Evolutionary conservation across 192 early-diverging fungal species (phyloP).

Genomic region (Coemansia aciculifera): DNA sequence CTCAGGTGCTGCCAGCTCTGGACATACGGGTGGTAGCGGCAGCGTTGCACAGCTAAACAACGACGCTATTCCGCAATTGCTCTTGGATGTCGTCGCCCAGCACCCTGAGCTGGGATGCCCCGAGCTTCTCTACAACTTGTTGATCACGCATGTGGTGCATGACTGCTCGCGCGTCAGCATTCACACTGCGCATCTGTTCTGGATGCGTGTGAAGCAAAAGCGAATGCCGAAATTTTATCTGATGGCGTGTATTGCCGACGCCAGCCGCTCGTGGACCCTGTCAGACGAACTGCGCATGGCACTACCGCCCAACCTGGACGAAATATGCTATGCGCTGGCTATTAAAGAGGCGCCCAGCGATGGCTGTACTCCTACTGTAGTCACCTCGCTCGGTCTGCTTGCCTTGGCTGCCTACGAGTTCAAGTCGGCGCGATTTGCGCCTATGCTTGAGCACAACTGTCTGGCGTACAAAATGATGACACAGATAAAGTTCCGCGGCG

Average conservation of each 20-base stretch:
- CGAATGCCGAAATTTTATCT: slow-evolving; percentile 46
- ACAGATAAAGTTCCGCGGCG: slow-evolving; percentile 46
- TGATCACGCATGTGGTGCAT: slow-evolving; percentile 52
- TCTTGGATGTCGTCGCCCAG: slow-evolving; percentile 36
- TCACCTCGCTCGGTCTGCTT: slow-evolving; percentile 37
- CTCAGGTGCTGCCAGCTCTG: slow-evolving; percentile 13
- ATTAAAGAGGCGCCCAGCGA: slow-evolving; percentile 26
- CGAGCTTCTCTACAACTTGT: slow-evolving; percentile 55
- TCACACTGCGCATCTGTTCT: slow-evolving; percentile 48
- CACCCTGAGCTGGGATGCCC: slow-evolving; percentile 51
- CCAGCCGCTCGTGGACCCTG: slow-evolving; percentile 53
- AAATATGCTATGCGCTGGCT: slow-evolving; percentile 48
- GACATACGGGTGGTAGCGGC: slow-evolving; percentile 6
- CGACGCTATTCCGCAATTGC: slow-evolving; percentile 43
- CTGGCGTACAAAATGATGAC: slow-evolving; percentile 49
- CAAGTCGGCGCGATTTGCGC: slow-evolving; percentile 55
- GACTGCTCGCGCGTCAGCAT: slow-evolving; percentile 55
- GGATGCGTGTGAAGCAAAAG: slow-evolving; percentile 53
- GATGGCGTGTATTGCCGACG: slow-evolving; percentile 51
- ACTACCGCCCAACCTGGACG: slow-evolving; percentile 51
- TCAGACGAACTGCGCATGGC: slow-evolving; percentile 46
- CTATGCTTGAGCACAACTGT: slow-evolving; percentile 54
- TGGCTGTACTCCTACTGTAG: slow-evolving; percentile 18
- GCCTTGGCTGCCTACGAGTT: slow-evolving; percentile 50
- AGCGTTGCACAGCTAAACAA: slow-evolving; percentile 50